Evolutionary conservation across 192 early-diverging fungal species (phyloP), one percentile per base, ranked within the genome.

Genomic region (Entophlyctis helioformis): DNA sequence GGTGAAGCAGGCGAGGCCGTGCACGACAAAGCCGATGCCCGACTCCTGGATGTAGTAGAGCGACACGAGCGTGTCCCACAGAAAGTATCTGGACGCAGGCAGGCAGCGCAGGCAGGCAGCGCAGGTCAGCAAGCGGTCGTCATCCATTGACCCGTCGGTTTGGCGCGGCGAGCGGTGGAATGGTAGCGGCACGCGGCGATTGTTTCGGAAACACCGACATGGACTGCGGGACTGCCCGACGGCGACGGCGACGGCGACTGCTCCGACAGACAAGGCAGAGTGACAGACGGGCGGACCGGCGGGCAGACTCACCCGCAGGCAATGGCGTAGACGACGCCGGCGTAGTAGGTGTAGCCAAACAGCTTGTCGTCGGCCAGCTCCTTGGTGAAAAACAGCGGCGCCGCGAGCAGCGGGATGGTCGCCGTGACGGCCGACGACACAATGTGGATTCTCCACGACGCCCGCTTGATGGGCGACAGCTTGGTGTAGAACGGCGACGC

Each of bases 51-150:
- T 39, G 48, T 89, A 69, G 44, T 66, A 59, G 36, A 87, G 45
- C 7, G 71, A 81, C 5, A 82, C 58, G 37, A 80, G 42, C 0
- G 80, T 76, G 63, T 96, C 92, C 92, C 92, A 96, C 36, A 91
- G 46, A 67, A 96, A 96, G 62, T 91, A 94, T 15, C 87, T 85
- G 54, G 28, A 31, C 11, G 36, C n/a, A n/a, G n/a, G n/a, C n/a
- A n/a, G n/a, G n/a, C n/a, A n/a, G n/a, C n/a, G n/a, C n/a, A n/a
- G n/a, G n/a, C n/a, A n/a, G n/a, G n/a, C n/a, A 15, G 18, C 24
- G 18, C 20, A 35, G 18, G 24, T 23, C 29, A 43, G 0, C 21
- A 18, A 27, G 35, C 35, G 2, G 34, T 13, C 13, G 26, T 40
- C 9, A 43, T 38, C 9, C 16, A 22, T 39, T 11, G 23, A 11